Conservation (phyloP, 2,329 filamentous ascomycete species). For the Alternaria solani region DNA sequence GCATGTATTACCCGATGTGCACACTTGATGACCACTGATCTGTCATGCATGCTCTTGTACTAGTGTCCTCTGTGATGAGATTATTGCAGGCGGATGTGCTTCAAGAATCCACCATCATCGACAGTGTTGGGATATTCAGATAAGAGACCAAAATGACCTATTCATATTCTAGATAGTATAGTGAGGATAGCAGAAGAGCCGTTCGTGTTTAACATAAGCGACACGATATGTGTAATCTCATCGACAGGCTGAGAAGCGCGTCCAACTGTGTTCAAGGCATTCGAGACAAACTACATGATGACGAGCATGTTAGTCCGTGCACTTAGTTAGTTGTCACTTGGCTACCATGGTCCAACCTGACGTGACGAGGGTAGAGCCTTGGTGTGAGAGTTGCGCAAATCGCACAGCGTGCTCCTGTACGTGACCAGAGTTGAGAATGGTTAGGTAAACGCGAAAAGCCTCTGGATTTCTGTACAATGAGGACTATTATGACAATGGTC, state of each 20-base stretch:
- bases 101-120: neutral
- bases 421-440: conserved; percentile 26
- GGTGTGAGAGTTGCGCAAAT: conserved; percentile 32
- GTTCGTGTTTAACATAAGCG: neutral
- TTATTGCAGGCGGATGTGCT: neutral
- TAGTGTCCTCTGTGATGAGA: neutral
- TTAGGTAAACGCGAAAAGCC: conserved; percentile 39
- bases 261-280: neutral
- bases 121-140: neutral
- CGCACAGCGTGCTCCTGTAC: conserved; percentile 31
- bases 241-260: neutral
- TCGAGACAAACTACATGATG: neutral
- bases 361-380: conserved; percentile 19
- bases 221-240: neutral
- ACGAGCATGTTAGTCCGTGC: neutral
- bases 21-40: neutral
- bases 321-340: neutral
- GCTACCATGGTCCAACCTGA: neutral
- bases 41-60: neutral
- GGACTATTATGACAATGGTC: conserved; percentile 49
- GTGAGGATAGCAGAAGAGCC: neutral
- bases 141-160: too few relatives aligned
- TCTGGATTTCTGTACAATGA: conserved; percentile 51
- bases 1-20: neutral
- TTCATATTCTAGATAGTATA: neutral